These are phyloP conservation scores for Aspergillus avenaceus DNA, from an alignment of 495 filamentous ascomycete genomes.

Conservation along the genomic window DNA sequence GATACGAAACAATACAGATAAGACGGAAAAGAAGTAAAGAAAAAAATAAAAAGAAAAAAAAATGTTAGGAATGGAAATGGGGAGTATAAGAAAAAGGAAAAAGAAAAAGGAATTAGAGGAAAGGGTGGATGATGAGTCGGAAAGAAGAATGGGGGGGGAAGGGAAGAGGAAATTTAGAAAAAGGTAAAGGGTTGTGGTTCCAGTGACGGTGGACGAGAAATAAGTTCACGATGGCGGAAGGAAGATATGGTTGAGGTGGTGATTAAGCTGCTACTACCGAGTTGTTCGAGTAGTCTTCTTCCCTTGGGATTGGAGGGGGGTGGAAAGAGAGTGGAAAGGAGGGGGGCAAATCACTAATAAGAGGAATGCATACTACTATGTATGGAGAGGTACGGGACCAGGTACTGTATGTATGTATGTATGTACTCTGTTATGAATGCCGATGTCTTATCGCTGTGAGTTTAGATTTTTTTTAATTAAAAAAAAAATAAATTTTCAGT, in stretches of 20 bases:
- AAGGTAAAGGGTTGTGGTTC: too few relatives aligned
- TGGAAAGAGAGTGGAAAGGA: constrained; percentile 2
- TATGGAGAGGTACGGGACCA: not conserved
- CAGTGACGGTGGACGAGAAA: not conserved
- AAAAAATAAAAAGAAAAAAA: constrained; percentile 15
- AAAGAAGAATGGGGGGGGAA: not conserved
- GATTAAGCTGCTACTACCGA: constrained; percentile 7
- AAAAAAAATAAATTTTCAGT: too few relatives aligned
- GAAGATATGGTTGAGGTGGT: constrained; percentile 6
- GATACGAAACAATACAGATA: constrained; percentile 8
- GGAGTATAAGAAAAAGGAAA: constrained; percentile 9
- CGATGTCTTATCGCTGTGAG: too few relatives aligned
- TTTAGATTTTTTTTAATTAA: too few relatives aligned
- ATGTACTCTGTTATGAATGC: not conserved
- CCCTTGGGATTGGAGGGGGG: too few relatives aligned
- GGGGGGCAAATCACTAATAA: constrained; percentile 3
- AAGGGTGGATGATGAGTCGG: not conserved
- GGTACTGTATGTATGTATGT: not conserved
- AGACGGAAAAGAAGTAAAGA: constrained; percentile 8
- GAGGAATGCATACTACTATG: constrained; percentile 4
- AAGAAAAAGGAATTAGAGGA: constrained; percentile 13
- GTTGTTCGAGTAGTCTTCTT: not conserved
- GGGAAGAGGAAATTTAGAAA: not conserved
- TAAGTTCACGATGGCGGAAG: constrained; percentile 3
- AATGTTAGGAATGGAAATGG: constrained; percentile 1